These are phyloP conservation scores for Blastobotrys elegans DNA, from an alignment of 1,139 yeast species.

Conservation along the genomic window DNA sequence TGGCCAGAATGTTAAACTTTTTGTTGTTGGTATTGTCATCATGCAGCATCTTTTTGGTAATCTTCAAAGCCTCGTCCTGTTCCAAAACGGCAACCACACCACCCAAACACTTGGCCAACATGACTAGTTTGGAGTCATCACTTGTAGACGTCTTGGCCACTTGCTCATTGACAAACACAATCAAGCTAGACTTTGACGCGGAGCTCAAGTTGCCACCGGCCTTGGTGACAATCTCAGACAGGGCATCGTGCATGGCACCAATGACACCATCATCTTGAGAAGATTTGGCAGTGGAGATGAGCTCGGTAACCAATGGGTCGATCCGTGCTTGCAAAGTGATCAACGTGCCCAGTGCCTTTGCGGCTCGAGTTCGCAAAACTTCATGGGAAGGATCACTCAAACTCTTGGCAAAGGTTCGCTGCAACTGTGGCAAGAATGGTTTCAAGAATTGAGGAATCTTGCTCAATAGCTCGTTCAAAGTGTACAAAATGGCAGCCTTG, in stretches of 20 bases:
- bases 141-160: constrained; percentile 14
- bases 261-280: constrained; percentile 62
- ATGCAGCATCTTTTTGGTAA: constrained; percentile 38
- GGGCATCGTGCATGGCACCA: constrained; percentile 79
- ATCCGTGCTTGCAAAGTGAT: constrained; percentile 89
- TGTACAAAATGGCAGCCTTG: constrained; percentile 84
- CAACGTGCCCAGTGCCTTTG: constrained; percentile 79
- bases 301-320: constrained; percentile 83
- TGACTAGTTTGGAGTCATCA: constrained; percentile 35
- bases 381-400: constrained; percentile 72
- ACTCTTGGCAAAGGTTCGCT: constrained; percentile 92
- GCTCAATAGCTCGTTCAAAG: constrained; percentile 68
- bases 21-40: constrained; percentile 31
- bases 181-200: constrained; percentile 60
- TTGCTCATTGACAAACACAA: constrained; percentile 65
- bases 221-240: constrained; percentile 74
- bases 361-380: constrained; percentile 77
- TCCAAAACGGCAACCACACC: constrained; percentile 66
- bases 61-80: constrained; percentile 57
- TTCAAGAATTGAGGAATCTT: constrained; percentile 89
- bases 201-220: constrained; percentile 79
- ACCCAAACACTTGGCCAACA: constrained; percentile 76
- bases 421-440: constrained; percentile 96
- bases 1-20: constrained; percentile 63
- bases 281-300: constrained; percentile 68